phyloP scores from a whole-genome alignment of 257 asterid genomes.

The Solanum sitiens region DNA sequence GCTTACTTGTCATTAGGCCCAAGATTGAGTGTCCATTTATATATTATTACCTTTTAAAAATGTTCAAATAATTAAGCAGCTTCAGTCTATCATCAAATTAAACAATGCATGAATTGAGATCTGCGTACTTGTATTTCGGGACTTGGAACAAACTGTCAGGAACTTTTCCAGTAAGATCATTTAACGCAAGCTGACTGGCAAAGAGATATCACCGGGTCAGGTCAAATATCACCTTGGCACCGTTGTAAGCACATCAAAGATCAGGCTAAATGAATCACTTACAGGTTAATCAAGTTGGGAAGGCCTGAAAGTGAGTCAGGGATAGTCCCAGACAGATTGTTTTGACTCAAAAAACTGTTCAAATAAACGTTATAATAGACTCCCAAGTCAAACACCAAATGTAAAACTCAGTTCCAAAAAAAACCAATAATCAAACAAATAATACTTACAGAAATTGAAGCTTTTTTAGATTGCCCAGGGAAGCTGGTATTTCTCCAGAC shows the following conservation, averaged over 20 bases:
- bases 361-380: background rate
- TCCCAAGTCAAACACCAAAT: background rate
- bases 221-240: background rate
- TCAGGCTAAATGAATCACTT: constrained; percentile 17
- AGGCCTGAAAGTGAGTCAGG: constrained; percentile 76
- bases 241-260: background rate
- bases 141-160: constrained; percentile 60
- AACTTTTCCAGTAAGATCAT: constrained; percentile 58
- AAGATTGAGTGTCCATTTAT: background rate
- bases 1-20: background rate
- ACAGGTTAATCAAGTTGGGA: constrained; percentile 49
- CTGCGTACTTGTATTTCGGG: constrained; percentile 25
- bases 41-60: background rate
- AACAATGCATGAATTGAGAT: background rate
- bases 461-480: constrained; percentile 62
- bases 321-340: constrained; percentile 62
- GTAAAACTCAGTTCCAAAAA: background rate
- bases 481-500: constrained; percentile 73
- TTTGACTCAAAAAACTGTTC: constrained; percentile 64
- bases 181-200: constrained; percentile 78
- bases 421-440: background rate
- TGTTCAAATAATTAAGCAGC: background rate
- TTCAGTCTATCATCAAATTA: background rate
- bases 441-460: constrained; percentile 69
- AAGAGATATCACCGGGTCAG: background rate